Evolutionary conservation across 345 rosid genomes (phyloP), one percentile per base, ranked within the genome.

Genomic region (Toxicodendron radicans): DNA sequence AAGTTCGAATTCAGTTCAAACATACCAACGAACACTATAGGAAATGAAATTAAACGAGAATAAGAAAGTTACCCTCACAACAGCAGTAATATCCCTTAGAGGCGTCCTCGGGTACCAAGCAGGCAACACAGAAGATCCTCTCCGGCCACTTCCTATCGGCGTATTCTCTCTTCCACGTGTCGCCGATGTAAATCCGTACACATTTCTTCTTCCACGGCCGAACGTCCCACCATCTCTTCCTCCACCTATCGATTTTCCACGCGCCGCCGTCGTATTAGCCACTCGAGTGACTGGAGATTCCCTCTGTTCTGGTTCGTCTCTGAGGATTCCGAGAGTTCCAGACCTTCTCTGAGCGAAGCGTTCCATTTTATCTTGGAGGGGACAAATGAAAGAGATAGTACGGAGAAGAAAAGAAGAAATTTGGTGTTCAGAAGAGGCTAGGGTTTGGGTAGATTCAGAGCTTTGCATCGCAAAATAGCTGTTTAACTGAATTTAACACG

Each of bases 51-150:
- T 0, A 12, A n/a, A 43, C 27, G 32, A 66, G 38, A 51, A 24
- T 27, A n/a, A 49, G 58, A 57, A 14, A 6, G 41, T 77, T 91
- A 93, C 98, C 92, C 89, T 74, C 16, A 83, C 64, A 67, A 89
- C 54, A 27, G 84, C 58, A 63, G 98, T 91, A 17, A 95, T 79
- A 62, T 95, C 94, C 2, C 86, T 87, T 1, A 93, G 88, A 65
- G 98, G 97, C 5, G 88, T 85, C 72, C 99, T 85, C 1, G 97
- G 98, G 76, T 95, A 91, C 97, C 93, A 89, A 74, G 88, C 76
- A 77, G 99, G 99, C 45, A 95, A 82, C 68, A 54, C 54, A 57
- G 86, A 79, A 52, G 87, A 75, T 56, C 84, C 80, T 30, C 80
- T 78, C 17, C 88, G 72, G 54, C 66, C 75, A 32, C 68, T 68